Base-by-base conservation (phyloP, 1,284 basidiomycete genomes). In the Rhodofomes roseus region DNA sequence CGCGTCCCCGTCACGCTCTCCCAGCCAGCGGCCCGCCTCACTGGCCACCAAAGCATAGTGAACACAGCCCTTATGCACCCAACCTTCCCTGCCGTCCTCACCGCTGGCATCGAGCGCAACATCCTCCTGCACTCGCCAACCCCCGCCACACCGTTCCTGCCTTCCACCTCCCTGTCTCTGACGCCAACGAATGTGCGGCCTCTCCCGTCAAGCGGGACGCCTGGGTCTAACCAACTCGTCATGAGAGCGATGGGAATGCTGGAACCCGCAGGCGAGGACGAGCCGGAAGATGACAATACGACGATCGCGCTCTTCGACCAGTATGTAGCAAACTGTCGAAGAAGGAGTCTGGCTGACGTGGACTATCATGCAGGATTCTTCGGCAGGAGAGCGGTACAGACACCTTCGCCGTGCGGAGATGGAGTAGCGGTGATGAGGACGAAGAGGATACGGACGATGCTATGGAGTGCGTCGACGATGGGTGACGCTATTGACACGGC, bases 61-160 rank as follows among this genome's bases (percentile, higher is more conserved):
- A 93, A 93, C 70, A 83, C 82, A 0, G 77, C 83, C 2, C 71
- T 89, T 34, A 83, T 91, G 60, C 91, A 93, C 68, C 90, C 91
- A 1, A 74, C 80, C n/a, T 76, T 87, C 36, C 81, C 87, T 3
- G 79, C 87, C 56, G 74, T 90, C 27, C 79, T 82, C 40, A 90
- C 89, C 2, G 77, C 85, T 1, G 90, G 90, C 1, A 81, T 93
- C 34, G 91, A 93, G 68, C 82, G 83, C 27, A 74, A 83, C 62
- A 78, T 92, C 40, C 66, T 85, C n/a, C 71, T 91, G 3, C 91
- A 92, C 69, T 84, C 85, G 62, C 82, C 86, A 5, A 84, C 81
- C 8, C 67, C 75, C 14, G 75, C 74, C 14, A 78, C 82, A 1
- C 83, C 85, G 0, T 84, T 79, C 62, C 75, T 74, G 11, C 68